phyloP scores from a whole-genome alignment of 2,329 filamentous ascomycete genomes.

The Curvularia sp. region DNA sequence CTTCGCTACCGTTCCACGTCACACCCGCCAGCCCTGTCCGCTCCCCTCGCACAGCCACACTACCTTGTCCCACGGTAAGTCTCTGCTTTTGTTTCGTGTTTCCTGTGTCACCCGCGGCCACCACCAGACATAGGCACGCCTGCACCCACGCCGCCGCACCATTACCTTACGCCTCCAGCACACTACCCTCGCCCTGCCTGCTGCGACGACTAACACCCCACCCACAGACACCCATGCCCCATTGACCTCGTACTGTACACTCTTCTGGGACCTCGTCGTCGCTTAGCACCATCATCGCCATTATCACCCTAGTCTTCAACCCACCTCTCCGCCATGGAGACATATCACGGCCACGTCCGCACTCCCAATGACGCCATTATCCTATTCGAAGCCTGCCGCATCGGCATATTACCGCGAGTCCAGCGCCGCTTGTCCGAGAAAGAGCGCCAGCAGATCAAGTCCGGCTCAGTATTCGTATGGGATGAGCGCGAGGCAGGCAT shows the following conservation, averaged over 20 bases:
- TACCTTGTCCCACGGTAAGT: constrained; percentile 23
- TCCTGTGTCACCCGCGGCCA: constrained; percentile 3
- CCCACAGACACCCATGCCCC: constrained; percentile 18
- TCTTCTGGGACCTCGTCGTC: neutral
- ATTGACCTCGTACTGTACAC: constrained; percentile 4
- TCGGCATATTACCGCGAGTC: constrained; percentile 87
- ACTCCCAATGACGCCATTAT: constrained; percentile 97
- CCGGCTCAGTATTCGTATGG: constrained; percentile 99
- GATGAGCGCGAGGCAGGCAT: constrained; percentile 98
- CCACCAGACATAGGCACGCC: neutral
- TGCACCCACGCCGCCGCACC: too few species aligned
- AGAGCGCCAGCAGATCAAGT: constrained; percentile 93
- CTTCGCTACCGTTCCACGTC: constrained; percentile 18
- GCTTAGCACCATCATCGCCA: neutral
- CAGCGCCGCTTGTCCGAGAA: constrained; percentile 95
- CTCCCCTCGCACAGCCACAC: constrained; percentile 12
- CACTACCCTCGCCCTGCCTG: too few species aligned
- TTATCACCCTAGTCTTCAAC: neutral
- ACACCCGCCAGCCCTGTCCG: constrained; percentile 4
- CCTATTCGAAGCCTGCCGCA: constrained; percentile 94
- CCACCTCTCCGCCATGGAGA: constrained; percentile 73
- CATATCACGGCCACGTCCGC: constrained; percentile 92
- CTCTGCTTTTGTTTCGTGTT: constrained; percentile 5
- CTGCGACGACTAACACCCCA: constrained; percentile 18
- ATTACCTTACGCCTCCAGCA: too few species aligned